Base-by-base conservation (phyloP, 2,329 filamentous ascomycete species). In the Neofusicoccum umdonicola region DNA sequence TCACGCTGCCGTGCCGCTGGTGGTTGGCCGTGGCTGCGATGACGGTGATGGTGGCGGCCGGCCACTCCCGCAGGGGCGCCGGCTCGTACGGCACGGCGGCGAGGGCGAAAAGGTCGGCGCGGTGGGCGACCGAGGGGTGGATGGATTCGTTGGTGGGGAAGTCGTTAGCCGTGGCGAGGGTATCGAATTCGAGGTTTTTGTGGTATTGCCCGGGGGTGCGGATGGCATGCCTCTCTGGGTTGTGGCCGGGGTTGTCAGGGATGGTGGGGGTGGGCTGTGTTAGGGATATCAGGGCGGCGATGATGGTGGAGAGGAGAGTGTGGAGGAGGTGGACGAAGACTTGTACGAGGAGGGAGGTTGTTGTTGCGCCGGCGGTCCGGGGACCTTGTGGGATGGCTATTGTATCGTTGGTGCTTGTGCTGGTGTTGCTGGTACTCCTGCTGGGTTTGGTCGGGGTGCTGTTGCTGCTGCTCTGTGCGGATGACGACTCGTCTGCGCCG, bases 101-200 rank as follows among this genome's bases (percentile, higher is more conserved):
- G 11, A 60, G 56, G 12, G 56, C 56, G 31, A 60, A 60, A 31
- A 60, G 41, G 27, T 60, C 56, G n/a, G 22, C 31, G 3, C 56
- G 41, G n/a, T 60, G 56, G 4, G 47, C 35, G 22, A 63, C 50
- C n/a, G 61, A 63, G 13, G 61, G 61, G 8, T 63, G 61, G 19
- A 63, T 44, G 8, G 61, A 47, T 39, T 63, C 61, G n/a, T 63
- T 63, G 11, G 61, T 63, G 5, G 31, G 41, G 41, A 60, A 60
- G 41, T 47, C 54, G 54, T 58, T 41, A 4, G 54, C 39, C 2
- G 22, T 17, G 27, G 13, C 9, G 11, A 11, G 15, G 9, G 17
- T 12, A 9, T 45, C 42, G 27, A 37, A 47, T 19, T 60, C 56
- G n/a, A 60, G 56, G 12, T 37, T 60, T 19, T 60, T 60, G 42